phyloP scores from a whole-genome alignment of 257 asterid genomes.

The Solanum habrochaites region DNA sequence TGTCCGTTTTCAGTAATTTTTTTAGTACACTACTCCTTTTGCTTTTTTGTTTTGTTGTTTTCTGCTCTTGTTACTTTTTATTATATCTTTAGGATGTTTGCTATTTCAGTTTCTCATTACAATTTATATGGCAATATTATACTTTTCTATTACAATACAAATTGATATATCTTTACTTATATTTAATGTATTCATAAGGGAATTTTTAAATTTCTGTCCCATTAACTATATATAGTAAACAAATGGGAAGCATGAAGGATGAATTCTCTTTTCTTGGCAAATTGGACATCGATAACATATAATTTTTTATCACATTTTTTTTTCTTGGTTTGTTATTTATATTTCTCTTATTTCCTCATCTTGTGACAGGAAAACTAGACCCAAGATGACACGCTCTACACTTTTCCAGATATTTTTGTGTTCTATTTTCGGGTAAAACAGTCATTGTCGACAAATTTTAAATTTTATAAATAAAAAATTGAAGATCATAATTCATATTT shows the following conservation, averaged over 20 bases:
- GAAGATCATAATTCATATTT: neutral
- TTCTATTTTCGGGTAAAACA: conserved; percentile 67
- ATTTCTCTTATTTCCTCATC: neutral
- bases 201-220: neutral
- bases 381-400: conserved; percentile 37
- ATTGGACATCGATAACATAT: neutral
- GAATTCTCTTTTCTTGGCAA: neutral
- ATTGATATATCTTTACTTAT: neutral
- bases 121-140: neutral
- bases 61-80: neutral
- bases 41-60: neutral
- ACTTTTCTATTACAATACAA: neutral
- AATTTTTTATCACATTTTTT: neutral
- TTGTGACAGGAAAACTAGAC: conserved; percentile 54
- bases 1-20: neutral
- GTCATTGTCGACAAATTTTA: neutral
- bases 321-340: neutral
- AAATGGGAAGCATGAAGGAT: neutral
- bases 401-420: conserved; percentile 60
- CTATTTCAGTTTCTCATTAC: neutral
- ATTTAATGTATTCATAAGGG: neutral
- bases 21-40: neutral
- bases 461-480: no score
- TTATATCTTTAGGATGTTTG: neutral
- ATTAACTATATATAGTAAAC: neutral